Percentiles rank a stretch among this genome's conserved stretches.
phyloP scores from a whole-genome alignment of 805 yeast species.

The Barnettozyma californica region DNA sequence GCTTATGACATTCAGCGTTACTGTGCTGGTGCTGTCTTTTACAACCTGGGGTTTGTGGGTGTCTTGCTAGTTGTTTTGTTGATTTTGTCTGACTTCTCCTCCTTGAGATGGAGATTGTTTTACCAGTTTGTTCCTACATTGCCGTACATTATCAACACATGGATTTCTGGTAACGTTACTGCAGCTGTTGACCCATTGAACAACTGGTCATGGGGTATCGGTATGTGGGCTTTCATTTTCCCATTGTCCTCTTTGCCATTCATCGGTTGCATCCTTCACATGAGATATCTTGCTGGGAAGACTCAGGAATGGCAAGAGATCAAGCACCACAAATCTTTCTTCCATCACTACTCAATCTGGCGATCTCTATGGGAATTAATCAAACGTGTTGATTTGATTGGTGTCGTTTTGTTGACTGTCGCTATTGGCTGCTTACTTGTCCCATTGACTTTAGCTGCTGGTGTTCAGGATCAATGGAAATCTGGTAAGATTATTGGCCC shows the following conservation, averaged over 20 bases:
- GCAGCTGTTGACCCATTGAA: slow-evolving; percentile 28
- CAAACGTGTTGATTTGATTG: slow-evolving; percentile 64
- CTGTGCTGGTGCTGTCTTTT: slow-evolving; percentile 60
- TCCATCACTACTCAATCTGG: slow-evolving; percentile 32
- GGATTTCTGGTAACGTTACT: slow-evolving; percentile 64
- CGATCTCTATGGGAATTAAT: slow-evolving; percentile 36
- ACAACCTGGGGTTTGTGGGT: slow-evolving; percentile 57
- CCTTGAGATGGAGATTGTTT: slow-evolving; percentile 65
- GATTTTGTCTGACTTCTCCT: slow-evolving; percentile 61
- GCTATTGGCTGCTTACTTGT: slow-evolving; percentile 60
- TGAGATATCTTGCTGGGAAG: slow-evolving; percentile 48
- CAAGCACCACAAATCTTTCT: slow-evolving; percentile 34
- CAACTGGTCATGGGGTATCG: slow-evolving; percentile 70
- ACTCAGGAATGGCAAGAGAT: slow-evolving; percentile 46
- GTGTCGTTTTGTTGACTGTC: slow-evolving; percentile 49
- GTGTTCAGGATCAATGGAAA: slow-evolving; percentile 48
- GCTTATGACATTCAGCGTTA: slow-evolving; percentile 51
- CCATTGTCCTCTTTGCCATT: slow-evolving; percentile 64
- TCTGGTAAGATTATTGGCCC: slow-evolving; percentile 62
- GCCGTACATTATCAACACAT: slow-evolving; percentile 72
- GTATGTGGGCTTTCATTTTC: slow-evolving; percentile 75
- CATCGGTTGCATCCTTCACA: slow-evolving; percentile 45
- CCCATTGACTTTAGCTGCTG: slow-evolving; percentile 77
- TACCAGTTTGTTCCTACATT: slow-evolving; percentile 61
- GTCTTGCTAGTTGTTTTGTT: slow-evolving; percentile 50